Base-by-base conservation (phyloP, 169 alveolate genomes). In the Plasmodium vivax region DNA sequence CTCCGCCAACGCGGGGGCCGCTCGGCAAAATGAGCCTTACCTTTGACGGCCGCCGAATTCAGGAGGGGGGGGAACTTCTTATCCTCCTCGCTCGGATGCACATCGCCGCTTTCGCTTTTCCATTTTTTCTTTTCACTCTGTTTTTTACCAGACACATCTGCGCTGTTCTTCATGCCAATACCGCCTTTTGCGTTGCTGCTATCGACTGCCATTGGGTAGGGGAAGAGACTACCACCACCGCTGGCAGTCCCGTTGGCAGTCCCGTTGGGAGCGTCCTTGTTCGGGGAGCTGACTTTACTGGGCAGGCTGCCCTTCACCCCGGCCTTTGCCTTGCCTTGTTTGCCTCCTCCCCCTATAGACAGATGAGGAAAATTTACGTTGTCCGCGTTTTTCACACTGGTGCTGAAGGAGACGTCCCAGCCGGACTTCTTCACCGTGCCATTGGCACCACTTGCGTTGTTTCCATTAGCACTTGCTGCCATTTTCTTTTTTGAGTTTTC, bases 1-100 rank as follows among this genome's bases (percentile, higher is more conserved):
- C 27, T 23, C 27, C 16, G 3, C 23, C 10, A 34, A 34, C 47
- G 12, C 9, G 23, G 9, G 62, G 30, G 58, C 36, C 30, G 6
- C 5, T 30, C 3, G 3, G 45, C 14, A 2, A 12, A 23, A 32
- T 84, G 30, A 62, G 41, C 36, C 77, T 88, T 56, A 58, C 94
- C 84, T 62, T 88, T 88, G 58, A n/a, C 30, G 34, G 36, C 12
- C 19, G 77, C 16, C 16, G 93, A 51, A 75, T 74, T 74, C 7
- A 54, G 9, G 43, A 88, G 72, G 2, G 94, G 90, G 0, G 94
- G 94, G 68, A 88, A 88, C 58, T 88, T 77, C 51, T 79, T 88
- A 14, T 88, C 62, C 47, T 88, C 77, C 19, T 85, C 87, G 27
- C 12, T 80, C 10, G 30, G 2, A 1, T 88, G 30, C 30, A 62